A percentile compares a stretch with the other conserved stretches of the same genome.
These are phyloP conservation scores for Basipetospora sp. DNA, from an alignment of 2,329 filamentous ascomycete species.

Conservation along the genomic window DNA sequence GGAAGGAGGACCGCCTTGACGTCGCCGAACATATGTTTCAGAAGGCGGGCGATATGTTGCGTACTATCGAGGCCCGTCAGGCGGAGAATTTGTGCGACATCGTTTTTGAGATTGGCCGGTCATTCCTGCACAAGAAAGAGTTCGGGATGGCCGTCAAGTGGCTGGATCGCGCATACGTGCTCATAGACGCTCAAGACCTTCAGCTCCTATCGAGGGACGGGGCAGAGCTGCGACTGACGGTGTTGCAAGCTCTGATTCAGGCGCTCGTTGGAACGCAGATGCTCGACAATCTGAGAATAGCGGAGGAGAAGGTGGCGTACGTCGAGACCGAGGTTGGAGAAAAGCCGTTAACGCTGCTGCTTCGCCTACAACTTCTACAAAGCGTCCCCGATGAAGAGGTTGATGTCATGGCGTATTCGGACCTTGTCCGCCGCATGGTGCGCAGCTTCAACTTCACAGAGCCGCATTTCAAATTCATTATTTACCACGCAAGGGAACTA, in stretches of 20 bases:
- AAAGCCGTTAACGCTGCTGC: constrained; percentile 48
- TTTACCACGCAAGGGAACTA: constrained; percentile 54
- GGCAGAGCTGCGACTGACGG: constrained; percentile 48
- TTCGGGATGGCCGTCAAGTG: constrained; percentile 49
- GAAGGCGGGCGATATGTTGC: constrained; percentile 33
- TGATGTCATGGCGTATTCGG: constrained; percentile 31
- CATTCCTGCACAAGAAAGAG: constrained; percentile 36
- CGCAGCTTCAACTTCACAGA: constrained; percentile 44
- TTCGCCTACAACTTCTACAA: constrained; percentile 53
- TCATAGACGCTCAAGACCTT: constrained; percentile 40
- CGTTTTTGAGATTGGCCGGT: constrained; percentile 58
- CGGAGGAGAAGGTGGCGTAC: constrained; percentile 41
- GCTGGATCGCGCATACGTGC: constrained; percentile 52
- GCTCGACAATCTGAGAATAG: constrained; percentile 30
- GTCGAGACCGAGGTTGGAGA: constrained; percentile 50
- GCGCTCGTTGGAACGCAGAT: constrained; percentile 34
- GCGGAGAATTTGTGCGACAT: constrained; percentile 51
- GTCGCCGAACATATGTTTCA: constrained; percentile 65
- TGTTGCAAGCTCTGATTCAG: constrained; percentile 50
- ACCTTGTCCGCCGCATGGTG: constrained; percentile 47
- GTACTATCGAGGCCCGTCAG: constrained; percentile 29
- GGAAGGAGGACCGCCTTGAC: constrained; percentile 57
- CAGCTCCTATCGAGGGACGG: constrained; percentile 43
- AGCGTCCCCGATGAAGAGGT: constrained; percentile 31
- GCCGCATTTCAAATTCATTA: constrained; percentile 47